Conservation (phyloP, 768 basidiomycete genomes). For the Macrolepiota albuminosa region DNA sequence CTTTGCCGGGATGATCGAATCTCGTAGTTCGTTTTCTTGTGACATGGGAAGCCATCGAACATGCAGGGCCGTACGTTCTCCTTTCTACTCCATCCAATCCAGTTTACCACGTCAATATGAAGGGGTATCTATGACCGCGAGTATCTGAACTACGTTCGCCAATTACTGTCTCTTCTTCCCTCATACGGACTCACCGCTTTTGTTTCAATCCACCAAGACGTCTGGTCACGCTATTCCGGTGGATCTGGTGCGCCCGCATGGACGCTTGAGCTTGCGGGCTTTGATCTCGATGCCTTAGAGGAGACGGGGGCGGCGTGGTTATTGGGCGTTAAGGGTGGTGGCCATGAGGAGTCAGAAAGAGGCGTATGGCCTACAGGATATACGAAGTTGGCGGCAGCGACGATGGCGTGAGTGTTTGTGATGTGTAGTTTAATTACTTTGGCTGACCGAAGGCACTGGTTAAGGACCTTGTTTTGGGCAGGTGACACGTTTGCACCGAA, state of each 20-base stretch:
- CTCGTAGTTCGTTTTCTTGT: slow-evolving; percentile 80
- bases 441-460: background rate
- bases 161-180: slow-evolving; percentile 64
- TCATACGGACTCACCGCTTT: slow-evolving; percentile 71
- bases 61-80: slow-evolving; percentile 77
- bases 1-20: background rate
- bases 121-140: slow-evolving; percentile 83
- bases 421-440: background rate
- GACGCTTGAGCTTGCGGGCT: slow-evolving; percentile 85
- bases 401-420: slow-evolving; percentile 71
- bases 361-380: slow-evolving; percentile 95
- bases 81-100: background rate
- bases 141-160: slow-evolving; percentile 76
- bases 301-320: slow-evolving; percentile 87
- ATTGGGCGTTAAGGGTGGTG: slow-evolving; percentile 70
- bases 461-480: slow-evolving; percentile 89
- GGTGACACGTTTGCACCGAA: slow-evolving; percentile 85
- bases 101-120: background rate
- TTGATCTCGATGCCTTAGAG: slow-evolving; percentile 77
- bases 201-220: slow-evolving; percentile 87
- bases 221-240: slow-evolving; percentile 92
- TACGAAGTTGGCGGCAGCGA: slow-evolving; percentile 87
- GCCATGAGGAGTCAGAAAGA: slow-evolving; percentile 70
- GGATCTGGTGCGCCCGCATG: slow-evolving; percentile 97
- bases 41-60: slow-evolving; percentile 97